Conservation (phyloP, 768 basidiomycete species). For the Mrakia gelida region DNA sequence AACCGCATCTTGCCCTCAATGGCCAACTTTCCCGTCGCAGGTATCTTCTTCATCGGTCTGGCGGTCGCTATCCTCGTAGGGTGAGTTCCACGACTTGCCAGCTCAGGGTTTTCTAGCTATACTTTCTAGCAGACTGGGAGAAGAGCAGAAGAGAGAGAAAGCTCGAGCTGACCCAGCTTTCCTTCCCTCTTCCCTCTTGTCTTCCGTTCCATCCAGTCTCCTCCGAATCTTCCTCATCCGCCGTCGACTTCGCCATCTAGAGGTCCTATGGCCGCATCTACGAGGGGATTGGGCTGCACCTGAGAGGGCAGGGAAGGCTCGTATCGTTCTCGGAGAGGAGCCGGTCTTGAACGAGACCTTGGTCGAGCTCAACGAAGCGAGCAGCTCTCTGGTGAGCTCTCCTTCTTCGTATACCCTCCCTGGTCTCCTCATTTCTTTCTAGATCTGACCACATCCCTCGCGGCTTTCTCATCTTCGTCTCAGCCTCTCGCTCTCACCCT, state of each 20-base stretch:
- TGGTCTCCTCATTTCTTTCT: no score
- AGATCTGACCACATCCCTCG: no score
- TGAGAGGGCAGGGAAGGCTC: background rate
- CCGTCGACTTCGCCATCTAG: background rate
- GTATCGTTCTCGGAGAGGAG: background rate
- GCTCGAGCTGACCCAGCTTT: no score
- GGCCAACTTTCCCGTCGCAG: background rate
- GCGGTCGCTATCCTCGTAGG: background rate
- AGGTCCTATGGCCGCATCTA: background rate
- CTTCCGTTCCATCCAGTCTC: background rate
- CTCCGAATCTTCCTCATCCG: background rate
- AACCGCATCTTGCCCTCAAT: background rate
- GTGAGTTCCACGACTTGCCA: no score
- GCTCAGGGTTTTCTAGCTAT: background rate
- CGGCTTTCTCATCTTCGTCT: background rate
- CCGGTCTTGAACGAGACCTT: background rate
- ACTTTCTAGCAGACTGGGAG: background rate
- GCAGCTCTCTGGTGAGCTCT: background rate
- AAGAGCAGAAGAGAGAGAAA: background rate
- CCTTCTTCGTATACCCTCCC: background rate
- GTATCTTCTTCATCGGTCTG: background rate
- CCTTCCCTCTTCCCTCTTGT: background rate
- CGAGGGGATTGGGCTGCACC: background rate
- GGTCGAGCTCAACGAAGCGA: background rate
- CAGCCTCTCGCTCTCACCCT: conserved; percentile 2